Evolutionary conservation across 495 filamentous ascomycete genomes (phyloP), one percentile per base, ranked within the genome.

Genomic region (Penicillium lividum): DNA sequence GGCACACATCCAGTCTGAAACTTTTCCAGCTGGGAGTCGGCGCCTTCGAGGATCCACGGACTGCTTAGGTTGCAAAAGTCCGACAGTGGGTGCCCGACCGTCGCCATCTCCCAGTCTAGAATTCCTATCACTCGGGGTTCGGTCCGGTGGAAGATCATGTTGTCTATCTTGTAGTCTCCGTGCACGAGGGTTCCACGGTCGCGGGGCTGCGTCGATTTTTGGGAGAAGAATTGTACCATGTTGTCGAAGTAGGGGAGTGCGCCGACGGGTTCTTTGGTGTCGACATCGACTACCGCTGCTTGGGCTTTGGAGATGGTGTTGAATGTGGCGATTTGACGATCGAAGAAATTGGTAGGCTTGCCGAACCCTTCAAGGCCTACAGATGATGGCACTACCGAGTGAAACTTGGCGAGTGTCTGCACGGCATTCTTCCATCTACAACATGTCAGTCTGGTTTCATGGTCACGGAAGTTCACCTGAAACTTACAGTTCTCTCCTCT

Each of bases 121-220:
- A 98, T 91, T 6, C 93, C 94, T 74, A 97, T 93, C 10, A 98
- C 93, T 47, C 86, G 73, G 11, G 94, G 84, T 73, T 95, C 91
- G 0, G 86, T 92, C 73, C 89, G 86, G 73, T 96, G 91, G 70
- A 93, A 98, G 45, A 98, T 89, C 57, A 98, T 75, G 65, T 98
- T 98, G 71, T 98, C 94, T 66, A 98, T 93, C 76, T 98, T 98
- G 77, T 93, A 98, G 66, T 98, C 94, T 28, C 94, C 94, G 65
- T 98, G 94, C 28, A 98, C 86, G 22, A 97, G 78, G 3, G 86
- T 87, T 25, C 83, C 86, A 43, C 89, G 79, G 65, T 97, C 93
- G 31, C 78, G 80, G 3, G 94, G 93, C 68, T 95, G 91, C 31
- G 76, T 80, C 4, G 67, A 44, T 56, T 78, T 83, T 58, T 75